These are phyloP conservation scores for Pneumocystis jirovecii DNA, from an alignment of 1,139 yeast genomes.

Conservation along the genomic window DNA sequence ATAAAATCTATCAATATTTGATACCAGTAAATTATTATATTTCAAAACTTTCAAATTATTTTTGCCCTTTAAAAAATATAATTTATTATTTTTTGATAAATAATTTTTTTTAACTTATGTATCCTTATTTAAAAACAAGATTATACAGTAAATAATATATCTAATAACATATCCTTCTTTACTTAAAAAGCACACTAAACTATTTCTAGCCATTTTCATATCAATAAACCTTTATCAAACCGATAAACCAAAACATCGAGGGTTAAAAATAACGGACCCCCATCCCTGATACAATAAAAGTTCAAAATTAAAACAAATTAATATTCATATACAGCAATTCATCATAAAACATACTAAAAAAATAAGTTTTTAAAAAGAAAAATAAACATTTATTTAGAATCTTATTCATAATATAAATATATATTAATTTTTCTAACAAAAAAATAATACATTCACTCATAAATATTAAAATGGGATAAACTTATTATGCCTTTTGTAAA, in stretches of 20 bases:
- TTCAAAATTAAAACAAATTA: background rate
- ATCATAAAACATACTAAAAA: background rate
- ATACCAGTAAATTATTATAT: background rate
- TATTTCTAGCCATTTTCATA: background rate
- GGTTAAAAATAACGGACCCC: background rate
- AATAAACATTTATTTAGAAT: background rate
- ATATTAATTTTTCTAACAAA: background rate
- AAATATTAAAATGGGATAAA: background rate
- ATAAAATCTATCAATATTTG: background rate
- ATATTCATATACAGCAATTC: background rate
- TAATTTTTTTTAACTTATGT: background rate
- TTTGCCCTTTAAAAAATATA: background rate
- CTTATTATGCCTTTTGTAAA: background rate
- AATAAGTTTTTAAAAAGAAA: background rate
- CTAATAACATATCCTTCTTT: background rate
- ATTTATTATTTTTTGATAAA: too few relatives aligned
- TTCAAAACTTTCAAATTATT: background rate
- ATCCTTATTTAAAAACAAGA: background rate
- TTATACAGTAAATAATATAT: too few relatives aligned
- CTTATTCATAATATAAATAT: background rate
- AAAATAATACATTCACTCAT: background rate
- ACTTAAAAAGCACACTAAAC: background rate
- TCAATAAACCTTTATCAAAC: background rate
- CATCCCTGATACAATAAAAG: background rate
- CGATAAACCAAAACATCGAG: background rate